Evolutionary conservation across 768 basidiomycete species (phyloP).

Genomic region (Mycena epipterygia): DNA sequence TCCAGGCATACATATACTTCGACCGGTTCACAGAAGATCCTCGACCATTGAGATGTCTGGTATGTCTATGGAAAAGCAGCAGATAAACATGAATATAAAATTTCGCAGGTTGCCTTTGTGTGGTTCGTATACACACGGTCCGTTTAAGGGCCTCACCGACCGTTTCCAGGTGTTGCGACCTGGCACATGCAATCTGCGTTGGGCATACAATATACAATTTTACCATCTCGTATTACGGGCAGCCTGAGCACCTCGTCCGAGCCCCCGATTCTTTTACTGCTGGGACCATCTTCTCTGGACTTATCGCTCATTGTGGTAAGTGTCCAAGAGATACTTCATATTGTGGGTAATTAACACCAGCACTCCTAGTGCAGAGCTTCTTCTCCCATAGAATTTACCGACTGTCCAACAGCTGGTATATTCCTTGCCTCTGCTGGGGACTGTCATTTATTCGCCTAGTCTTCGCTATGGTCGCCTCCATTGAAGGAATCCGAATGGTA

Average conservation of each 20-base stretch:
- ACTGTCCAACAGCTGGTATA: neutral
- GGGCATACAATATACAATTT: constrained; percentile 3
- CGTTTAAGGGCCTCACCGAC: too few relatives aligned
- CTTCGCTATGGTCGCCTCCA: neutral
- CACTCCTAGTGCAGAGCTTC: constrained; percentile 4
- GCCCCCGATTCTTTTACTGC: neutral
- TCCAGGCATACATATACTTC: constrained; percentile 7
- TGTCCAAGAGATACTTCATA: neutral
- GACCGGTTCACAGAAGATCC: neutral
- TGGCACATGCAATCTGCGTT: constrained; percentile 9
- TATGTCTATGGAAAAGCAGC: too few relatives aligned
- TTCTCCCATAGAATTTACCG: constrained; percentile 6
- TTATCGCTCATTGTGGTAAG: neutral
- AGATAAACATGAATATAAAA: too few relatives aligned
- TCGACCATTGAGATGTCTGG: neutral
- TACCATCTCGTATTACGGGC: constrained; percentile 4
- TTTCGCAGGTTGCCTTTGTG: constrained; percentile 11
- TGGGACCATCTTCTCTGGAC: neutral
- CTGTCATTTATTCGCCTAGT: neutral
- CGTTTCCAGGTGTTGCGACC: too few relatives aligned
- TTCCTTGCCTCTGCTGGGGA: neutral
- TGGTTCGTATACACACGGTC: too few relatives aligned
- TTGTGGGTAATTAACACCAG: too few relatives aligned
- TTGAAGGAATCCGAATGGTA: neutral
- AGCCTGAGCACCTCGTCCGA: neutral